These are phyloP conservation scores for Plasmodium relictum DNA, from an alignment of 169 alveolate genomes.

Conservation along the genomic window DNA sequence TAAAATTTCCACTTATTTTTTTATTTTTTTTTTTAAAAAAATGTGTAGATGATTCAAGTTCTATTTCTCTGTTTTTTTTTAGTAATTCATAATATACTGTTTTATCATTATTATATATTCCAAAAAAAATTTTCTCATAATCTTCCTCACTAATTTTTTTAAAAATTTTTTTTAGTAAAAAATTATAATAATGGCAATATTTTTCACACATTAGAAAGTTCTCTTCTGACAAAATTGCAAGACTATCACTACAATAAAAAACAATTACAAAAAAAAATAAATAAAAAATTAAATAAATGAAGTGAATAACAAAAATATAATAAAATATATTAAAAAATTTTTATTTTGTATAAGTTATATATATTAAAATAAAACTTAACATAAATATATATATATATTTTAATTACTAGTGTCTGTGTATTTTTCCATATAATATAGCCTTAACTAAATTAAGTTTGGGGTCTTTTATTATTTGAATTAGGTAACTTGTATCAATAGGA, in stretches of 20 bases:
- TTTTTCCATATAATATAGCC: slow-evolving; percentile 27
- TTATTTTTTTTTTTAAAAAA: slow-evolving; percentile 9
- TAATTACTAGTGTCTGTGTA: slow-evolving; percentile 40
- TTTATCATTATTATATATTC: slow-evolving; percentile 41
- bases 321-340: neutral
- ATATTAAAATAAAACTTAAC: neutral
- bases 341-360: neutral
- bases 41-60: neutral
- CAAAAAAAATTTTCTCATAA: neutral
- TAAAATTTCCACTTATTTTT: neutral
- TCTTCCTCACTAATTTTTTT: slow-evolving; percentile 28
- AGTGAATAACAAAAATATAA: too few relatives aligned
- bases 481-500: slow-evolving; percentile 19
- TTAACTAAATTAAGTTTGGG: slow-evolving; percentile 1
- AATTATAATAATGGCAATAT: slow-evolving; percentile 45
- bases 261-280: neutral
- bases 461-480: slow-evolving; percentile 6
- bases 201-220: slow-evolving; percentile 35
- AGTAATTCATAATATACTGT: neutral
- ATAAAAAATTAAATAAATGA: neutral
- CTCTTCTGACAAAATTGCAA: slow-evolving; percentile 16
- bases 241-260: slow-evolving; percentile 29
- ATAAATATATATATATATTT: neutral
- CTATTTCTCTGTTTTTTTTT: neutral
- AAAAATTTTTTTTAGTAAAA: slow-evolving; percentile 2